Conservation (phyloP, 768 basidiomycete species). For the Leccinum disarticulatum region DNA sequence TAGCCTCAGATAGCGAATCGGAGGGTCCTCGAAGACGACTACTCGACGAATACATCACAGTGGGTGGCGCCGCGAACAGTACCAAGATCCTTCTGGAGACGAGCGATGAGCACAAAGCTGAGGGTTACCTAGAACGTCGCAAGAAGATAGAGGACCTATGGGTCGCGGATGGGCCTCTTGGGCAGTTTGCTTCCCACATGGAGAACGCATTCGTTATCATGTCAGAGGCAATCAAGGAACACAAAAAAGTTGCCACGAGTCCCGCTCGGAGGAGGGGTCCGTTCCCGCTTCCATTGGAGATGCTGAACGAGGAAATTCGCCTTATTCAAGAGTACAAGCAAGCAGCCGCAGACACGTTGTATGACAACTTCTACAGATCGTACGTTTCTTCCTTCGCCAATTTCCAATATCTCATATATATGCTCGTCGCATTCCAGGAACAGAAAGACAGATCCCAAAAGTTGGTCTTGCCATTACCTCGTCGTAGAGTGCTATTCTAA, state of each 20-base stretch:
- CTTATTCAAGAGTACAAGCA: constrained; percentile 24
- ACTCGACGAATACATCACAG: constrained; percentile 29
- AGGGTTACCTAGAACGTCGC: constrained; percentile 23
- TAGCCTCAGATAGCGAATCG: constrained; percentile 26
- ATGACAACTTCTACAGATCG: constrained; percentile 23
- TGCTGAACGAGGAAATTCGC: constrained; percentile 24
- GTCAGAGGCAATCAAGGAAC: constrained; percentile 22
- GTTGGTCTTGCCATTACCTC: constrained; percentile 6
- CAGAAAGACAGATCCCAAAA: constrained; percentile 23
- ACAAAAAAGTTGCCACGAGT: constrained; percentile 14
- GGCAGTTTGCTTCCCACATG: constrained; percentile 23
- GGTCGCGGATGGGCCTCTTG: constrained; percentile 17
- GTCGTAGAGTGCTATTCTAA: constrained; percentile 3
- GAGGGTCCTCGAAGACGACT: constrained; percentile 22
- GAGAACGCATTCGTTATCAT: constrained; percentile 17
- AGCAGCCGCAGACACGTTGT: constrained; percentile 14
- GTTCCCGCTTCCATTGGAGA: constrained; percentile 25
- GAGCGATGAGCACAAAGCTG: constrained; percentile 22
- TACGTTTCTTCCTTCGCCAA: neutral
- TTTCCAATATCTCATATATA: neutral
- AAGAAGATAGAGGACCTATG: constrained; percentile 22
- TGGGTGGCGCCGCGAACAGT: constrained; percentile 27
- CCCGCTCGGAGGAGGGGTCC: constrained; percentile 13
- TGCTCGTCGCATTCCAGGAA: constrained; percentile 11
- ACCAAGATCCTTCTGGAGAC: constrained; percentile 26